These are phyloP conservation scores for Przewalskia tangutica DNA, from an alignment of 257 asterid species.

Conservation along the genomic window DNA sequence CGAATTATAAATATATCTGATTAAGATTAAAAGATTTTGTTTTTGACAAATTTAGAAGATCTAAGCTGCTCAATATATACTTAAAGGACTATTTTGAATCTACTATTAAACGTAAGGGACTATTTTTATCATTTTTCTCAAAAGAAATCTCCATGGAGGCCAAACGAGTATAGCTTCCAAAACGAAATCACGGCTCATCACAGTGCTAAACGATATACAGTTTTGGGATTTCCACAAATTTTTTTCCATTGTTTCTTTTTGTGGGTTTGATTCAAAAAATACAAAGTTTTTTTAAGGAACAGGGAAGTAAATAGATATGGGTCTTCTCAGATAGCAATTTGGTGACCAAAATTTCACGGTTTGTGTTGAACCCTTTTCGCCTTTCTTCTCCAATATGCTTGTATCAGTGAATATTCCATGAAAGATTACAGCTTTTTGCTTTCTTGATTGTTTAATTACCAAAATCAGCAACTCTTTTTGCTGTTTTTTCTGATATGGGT, in stretches of 20 bases:
- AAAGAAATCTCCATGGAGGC: not conserved
- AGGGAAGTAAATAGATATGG: not conserved
- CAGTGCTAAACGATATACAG: not conserved
- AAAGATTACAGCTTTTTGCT: not conserved
- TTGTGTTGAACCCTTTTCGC: not conserved
- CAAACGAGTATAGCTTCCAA: not conserved
- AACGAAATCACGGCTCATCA: not conserved
- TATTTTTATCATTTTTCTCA: too few species aligned
- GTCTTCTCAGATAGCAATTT: not conserved
- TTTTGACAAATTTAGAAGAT: too few species aligned
- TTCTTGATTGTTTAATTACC: not conserved
- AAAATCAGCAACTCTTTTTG: not conserved
- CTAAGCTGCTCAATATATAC: too few species aligned
- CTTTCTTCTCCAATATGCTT: not conserved
- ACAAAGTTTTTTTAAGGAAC: not conserved
- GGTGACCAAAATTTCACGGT: not conserved
- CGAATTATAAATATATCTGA: too few species aligned
- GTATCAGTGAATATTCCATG: not conserved
- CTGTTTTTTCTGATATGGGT: not conserved
- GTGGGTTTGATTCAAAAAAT: not conserved
- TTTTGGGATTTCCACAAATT: not conserved
- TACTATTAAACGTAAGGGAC: too few species aligned
- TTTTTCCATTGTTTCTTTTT: not conserved
- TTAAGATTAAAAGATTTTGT: too few species aligned
- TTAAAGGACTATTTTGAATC: too few species aligned